A percentile compares a stretch with the other conserved stretches of the same genome.
Evolutionary conservation across 345 rosid species (phyloP).

Genomic region (Rhodamnia rubescens): DNA sequence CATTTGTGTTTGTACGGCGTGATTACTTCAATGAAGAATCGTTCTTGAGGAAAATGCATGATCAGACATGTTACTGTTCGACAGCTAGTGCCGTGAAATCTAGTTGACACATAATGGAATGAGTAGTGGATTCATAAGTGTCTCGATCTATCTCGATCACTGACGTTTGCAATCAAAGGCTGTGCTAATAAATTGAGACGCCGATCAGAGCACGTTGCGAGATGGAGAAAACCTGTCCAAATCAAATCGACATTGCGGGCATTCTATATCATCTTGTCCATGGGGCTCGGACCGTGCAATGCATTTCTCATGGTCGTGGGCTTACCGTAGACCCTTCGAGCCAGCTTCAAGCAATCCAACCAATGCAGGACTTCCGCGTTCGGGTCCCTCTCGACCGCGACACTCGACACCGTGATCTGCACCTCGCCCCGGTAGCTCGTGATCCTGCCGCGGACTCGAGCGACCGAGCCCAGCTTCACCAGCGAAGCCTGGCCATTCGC

Average conservation of each 20-base stretch:
- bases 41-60: too few species aligned
- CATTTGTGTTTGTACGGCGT: too few species aligned
- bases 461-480: conserved; percentile 39
- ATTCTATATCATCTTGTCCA: not conserved
- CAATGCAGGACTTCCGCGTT: conserved; percentile 72
- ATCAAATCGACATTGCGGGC: not conserved
- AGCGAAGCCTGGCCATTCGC: conserved; percentile 34
- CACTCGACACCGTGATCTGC: conserved; percentile 58
- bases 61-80: not conserved
- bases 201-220: too few species aligned
- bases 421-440: conserved; percentile 37
- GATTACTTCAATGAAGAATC: too few species aligned
- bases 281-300: not conserved
- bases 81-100: not conserved
- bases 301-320: not conserved
- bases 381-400: conserved; percentile 64
- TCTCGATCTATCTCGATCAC: not conserved
- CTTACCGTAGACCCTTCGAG: conserved; percentile 19
- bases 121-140: not conserved
- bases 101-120: not conserved
- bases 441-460: conserved; percentile 66
- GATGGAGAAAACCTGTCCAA: not conserved
- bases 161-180: too few species aligned
- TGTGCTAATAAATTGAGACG: too few species aligned
- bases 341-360: conserved; percentile 52